phyloP scores from a whole-genome alignment of 2,329 filamentous ascomycete species.

The Cercospora zeina region DNA sequence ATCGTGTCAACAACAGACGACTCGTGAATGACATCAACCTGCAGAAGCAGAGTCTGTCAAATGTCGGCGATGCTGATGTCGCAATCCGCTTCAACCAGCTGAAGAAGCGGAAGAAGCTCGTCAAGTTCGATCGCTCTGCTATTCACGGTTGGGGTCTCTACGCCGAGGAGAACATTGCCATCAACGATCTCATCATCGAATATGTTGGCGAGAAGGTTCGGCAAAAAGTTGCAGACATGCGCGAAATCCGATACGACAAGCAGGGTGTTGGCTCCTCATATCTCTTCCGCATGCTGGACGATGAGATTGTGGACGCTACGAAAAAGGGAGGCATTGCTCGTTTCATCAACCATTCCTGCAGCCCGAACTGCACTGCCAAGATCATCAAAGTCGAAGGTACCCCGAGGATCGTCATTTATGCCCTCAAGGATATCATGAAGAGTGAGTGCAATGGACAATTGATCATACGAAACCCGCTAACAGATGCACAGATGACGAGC shows the following conservation, averaged over 20 bases:
- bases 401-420: constrained; percentile 98
- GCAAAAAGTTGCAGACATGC: constrained; percentile 95
- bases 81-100: constrained; percentile 97
- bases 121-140: constrained; percentile 94
- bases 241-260: constrained; percentile 87
- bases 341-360: constrained; percentile 98
- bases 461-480: constrained; percentile 10
- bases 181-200: constrained; percentile 99
- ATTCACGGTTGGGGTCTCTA: constrained; percentile 99
- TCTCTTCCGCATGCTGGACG: constrained; percentile 96
- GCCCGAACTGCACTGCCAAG: constrained; percentile 97
- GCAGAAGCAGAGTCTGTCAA: constrained; percentile 74
- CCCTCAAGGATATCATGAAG: constrained; percentile 87
- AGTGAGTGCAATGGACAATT: constrained; percentile 61
- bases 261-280: constrained; percentile 97
- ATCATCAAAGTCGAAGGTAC: constrained; percentile 99
- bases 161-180: constrained; percentile 93
- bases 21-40: constrained; percentile 93
- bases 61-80: constrained; percentile 73
- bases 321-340: constrained; percentile 97
- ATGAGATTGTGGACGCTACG: constrained; percentile 95
- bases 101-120: constrained; percentile 98
- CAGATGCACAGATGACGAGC: constrained; percentile 75
- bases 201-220: constrained; percentile 97
- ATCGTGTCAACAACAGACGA: constrained; percentile 91